phyloP scores from a whole-genome alignment of 352 stramenopile species.

The Pythium brassicae region DNA sequence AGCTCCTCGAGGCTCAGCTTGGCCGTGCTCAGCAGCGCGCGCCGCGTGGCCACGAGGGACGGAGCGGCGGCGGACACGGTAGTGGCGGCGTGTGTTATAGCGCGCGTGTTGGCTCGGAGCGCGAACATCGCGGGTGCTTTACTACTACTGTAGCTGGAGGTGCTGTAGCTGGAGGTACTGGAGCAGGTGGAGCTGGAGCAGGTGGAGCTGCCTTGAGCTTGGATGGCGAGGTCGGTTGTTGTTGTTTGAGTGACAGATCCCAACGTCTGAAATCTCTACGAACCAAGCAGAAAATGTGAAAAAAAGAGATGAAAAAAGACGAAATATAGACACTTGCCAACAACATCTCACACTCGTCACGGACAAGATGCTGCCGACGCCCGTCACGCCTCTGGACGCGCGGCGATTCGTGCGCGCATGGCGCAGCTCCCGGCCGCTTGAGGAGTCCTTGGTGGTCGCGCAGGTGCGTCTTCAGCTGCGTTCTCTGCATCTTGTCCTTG shows the following conservation, averaged over 20 bases:
- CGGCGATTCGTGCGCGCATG: conserved; percentile 62
- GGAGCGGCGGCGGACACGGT: background rate
- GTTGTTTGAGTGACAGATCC: too few relatives aligned
- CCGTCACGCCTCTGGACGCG: conserved; percentile 24
- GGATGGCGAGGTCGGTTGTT: too few relatives aligned
- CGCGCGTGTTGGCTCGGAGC: conserved; percentile 8
- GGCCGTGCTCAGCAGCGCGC: too few relatives aligned
- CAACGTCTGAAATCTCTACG: too few relatives aligned
- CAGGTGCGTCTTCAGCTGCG: too few relatives aligned
- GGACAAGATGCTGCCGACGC: conserved; percentile 8
- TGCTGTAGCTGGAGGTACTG: too few relatives aligned
- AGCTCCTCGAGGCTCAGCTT: conserved; percentile 76
- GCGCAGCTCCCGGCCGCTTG: conserved; percentile 36
- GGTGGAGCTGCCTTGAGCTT: background rate
- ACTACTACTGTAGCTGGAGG: too few relatives aligned
- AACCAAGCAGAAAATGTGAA: too few relatives aligned
- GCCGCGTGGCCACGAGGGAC: background rate
- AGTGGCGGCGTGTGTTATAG: background rate
- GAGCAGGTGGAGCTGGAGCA: too few relatives aligned
- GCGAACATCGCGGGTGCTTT: conserved; percentile 2
- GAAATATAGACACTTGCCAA: background rate
- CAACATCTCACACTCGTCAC: background rate
- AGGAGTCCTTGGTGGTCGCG: too few relatives aligned
- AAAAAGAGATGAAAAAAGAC: background rate
- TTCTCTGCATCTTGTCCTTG: too few relatives aligned